Percentiles rank a stretch among this genome's conserved stretches.
These are phyloP conservation scores for Phytophthora ramorum DNA, from an alignment of 352 stramenopile species.

Conservation along the genomic window DNA sequence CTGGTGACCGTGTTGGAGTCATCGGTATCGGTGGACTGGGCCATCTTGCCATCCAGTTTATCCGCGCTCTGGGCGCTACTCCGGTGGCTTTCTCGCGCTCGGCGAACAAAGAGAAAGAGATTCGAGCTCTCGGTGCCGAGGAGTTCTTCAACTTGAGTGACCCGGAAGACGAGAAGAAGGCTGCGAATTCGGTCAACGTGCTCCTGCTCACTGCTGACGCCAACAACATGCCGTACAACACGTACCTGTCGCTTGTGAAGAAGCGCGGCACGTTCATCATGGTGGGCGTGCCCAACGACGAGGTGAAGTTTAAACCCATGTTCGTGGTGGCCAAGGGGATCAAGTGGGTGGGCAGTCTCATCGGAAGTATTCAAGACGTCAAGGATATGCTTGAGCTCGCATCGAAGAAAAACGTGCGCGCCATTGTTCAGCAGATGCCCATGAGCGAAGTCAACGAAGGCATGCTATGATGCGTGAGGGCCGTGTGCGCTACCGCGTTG, in stretches of 20 bases:
- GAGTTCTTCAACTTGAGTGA: slow-evolving; percentile 25
- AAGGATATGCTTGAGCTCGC: slow-evolving; percentile 79
- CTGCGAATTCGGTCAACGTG: slow-evolving; percentile 25
- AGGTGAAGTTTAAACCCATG: slow-evolving; percentile 53
- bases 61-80: slow-evolving; percentile 61
- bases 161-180: slow-evolving; percentile 33
- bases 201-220: slow-evolving; percentile 43
- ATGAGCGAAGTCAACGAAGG: no score
- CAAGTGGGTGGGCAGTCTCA: slow-evolving; percentile 8
- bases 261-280: not conserved
- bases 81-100: slow-evolving; percentile 38
- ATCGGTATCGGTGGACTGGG: slow-evolving; percentile 50
- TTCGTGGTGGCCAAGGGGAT: slow-evolving; percentile 8
- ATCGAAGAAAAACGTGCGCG: slow-evolving; percentile 56
- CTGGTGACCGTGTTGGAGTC: slow-evolving; percentile 18
- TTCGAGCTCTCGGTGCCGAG: slow-evolving; percentile 11
- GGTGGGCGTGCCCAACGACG: slow-evolving; percentile 35
- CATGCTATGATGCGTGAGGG: slow-evolving; percentile 38
- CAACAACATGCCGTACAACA: slow-evolving; percentile 42
- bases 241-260: slow-evolving; percentile 29
- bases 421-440: no score
- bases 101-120: slow-evolving; percentile 19
- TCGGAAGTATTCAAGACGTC: slow-evolving; percentile 22
- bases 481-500: not conserved
- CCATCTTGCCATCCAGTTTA: slow-evolving; percentile 62